Evolutionary conservation across 2,329 filamentous ascomycete genomes (phyloP), one percentile per base, ranked within the genome.

Genomic region (Colletotrichum acutatum): DNA sequence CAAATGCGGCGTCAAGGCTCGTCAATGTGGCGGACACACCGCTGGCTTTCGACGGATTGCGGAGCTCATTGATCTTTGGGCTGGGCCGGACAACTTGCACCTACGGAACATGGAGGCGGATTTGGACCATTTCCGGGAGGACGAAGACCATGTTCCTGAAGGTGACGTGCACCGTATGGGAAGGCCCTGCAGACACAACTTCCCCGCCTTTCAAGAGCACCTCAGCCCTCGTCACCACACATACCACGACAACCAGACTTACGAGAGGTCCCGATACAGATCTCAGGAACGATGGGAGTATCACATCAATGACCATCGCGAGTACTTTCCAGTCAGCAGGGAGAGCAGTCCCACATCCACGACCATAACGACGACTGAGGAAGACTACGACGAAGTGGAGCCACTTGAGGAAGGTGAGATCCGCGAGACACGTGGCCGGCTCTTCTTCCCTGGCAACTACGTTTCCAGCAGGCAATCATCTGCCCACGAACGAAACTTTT

Each of bases 71-170:
- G 90, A 92, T 75, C 80, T 83, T 32, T 92, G 90, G 90, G 88
- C 89, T 30, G 89, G 90, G 0, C 83, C 83, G 16, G 87, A 87
- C 12, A 85, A 86, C 37, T 80, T 92, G 53, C 85, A 87, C 57
- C 82, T 92, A 32, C 84, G 86, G 74, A 88, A 90, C 73, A 89
- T 91, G 84, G 89, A 91, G 76, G 90, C 90, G 2, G 89, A 92
- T 74, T 82, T 92, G 37, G 86, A 89, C 70, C 80, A 87, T 71
- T 91, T 91, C 77, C 83, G 82, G 26, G 80, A 80, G 16, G 76
- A 78, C 3, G 75, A 78, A 22, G 75, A 79, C 7, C 72, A 65
- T 14, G n/a, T 53, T 16, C 24, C 16, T 12, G 49, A 19, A 14
- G 76, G 79, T 12, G 74, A 75, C 8, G n/a, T 24, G 11, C 46